phyloP scores from a whole-genome alignment of 805 yeast genomes.

The Nematodospora valgi region DNA sequence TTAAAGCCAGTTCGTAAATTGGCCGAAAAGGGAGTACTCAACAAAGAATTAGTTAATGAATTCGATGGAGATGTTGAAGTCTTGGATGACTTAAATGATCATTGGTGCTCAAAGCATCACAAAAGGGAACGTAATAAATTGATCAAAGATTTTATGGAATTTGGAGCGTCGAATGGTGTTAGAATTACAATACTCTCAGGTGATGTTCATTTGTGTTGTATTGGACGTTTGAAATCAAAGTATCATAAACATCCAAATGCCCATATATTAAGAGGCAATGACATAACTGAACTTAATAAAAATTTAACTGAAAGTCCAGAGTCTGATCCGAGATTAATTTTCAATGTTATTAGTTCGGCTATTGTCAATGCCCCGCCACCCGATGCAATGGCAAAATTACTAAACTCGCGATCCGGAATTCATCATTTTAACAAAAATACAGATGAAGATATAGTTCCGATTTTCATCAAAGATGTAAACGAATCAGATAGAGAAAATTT shows the following conservation, averaged over 20 bases:
- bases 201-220: constrained; percentile 86
- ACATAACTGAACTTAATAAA: constrained; percentile 29
- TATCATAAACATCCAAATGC: constrained; percentile 31
- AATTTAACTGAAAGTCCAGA: constrained; percentile 50
- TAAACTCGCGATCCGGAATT: constrained; percentile 61
- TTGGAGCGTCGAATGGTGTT: constrained; percentile 61
- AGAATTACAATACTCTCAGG: constrained; percentile 86
- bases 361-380: constrained; percentile 94
- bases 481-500: constrained; percentile 46
- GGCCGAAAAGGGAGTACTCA: constrained; percentile 56
- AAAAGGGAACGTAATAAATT: constrained; percentile 79
- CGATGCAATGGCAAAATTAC: constrained; percentile 70
- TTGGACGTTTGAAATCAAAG: constrained; percentile 71
- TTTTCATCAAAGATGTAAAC: constrained; percentile 61
- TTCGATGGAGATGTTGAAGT: constrained; percentile 91
- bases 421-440: constrained; percentile 66
- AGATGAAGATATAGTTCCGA: constrained; percentile 77
- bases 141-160: constrained; percentile 55
- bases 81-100: constrained; percentile 90
- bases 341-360: constrained; percentile 86
- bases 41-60: constrained; percentile 78
- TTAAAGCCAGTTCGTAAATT: constrained; percentile 61
- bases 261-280: constrained; percentile 15
- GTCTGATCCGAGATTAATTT: constrained; percentile 69
- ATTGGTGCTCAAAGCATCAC: constrained; percentile 91